These are phyloP conservation scores for Spirogloea muscicola DNA, from an alignment of 139 green algal species.

Conservation along the genomic window DNA sequence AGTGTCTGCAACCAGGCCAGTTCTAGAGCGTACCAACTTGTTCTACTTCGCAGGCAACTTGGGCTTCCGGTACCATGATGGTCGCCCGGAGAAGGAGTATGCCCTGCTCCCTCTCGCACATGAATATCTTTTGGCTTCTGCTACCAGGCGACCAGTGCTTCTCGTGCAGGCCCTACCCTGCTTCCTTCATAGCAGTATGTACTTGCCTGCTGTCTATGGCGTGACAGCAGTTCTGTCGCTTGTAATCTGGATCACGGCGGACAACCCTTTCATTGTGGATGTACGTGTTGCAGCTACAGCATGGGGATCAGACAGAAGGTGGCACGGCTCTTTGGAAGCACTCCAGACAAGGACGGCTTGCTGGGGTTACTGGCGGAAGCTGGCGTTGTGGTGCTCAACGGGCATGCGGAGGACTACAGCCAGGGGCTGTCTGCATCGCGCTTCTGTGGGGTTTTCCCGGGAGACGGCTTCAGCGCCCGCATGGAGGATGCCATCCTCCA, in stretches of 20 bases:
- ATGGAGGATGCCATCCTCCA: conserved; percentile 32
- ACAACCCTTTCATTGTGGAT: no score
- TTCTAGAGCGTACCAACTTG: no score
- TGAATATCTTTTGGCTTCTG: no score
- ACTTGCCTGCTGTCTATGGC: no score
- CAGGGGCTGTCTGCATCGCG: not conserved
- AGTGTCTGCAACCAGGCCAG: no score
- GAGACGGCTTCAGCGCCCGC: conserved; percentile 12
- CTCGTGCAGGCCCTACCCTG: no score
- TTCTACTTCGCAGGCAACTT: conserved; percentile 2
- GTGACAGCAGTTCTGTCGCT: no score
- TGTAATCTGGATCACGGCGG: no score
- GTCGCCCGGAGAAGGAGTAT: no score
- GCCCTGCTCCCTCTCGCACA: no score
- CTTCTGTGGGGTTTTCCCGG: conserved; percentile 30
- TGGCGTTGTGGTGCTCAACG: conserved; percentile 3
- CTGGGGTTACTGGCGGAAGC: not conserved
- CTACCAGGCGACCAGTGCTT: no score
- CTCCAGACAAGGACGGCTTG: not conserved
- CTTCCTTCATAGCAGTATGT: no score
- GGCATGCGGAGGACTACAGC: not conserved
- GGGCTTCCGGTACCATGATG: not conserved
- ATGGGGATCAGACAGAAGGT: conserved; percentile 23
- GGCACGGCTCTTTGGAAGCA: not conserved
- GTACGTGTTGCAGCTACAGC: conserved; percentile 17